Evolutionary conservation across 495 filamentous ascomycete genomes (phyloP), one percentile per base, ranked within the genome.

Genomic region (Aspergillus steynii): DNA sequence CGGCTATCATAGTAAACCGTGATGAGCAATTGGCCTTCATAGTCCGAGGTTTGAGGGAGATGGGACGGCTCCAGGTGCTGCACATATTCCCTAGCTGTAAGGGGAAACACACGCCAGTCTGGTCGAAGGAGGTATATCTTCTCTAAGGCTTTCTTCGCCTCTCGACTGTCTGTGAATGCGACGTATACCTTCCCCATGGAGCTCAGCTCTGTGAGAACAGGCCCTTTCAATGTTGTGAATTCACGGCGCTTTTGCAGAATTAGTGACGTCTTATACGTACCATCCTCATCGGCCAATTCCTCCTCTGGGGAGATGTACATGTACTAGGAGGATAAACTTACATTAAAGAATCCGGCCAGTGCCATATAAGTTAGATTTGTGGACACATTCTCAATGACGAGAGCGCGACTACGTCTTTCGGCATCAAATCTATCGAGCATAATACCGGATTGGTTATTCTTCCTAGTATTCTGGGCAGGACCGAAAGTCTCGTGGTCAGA

Each of bases 141-240:
- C 32, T 75, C 69, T 59, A 79, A 76, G 20, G 80, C 73, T 26
- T 76, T 75, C 48, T 72, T 79, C 31, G 85, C 80, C 65, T 88
- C 84, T 56, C 79, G 77, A 50, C 88, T 82, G 61, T 90, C 83
- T 14, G 76, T 69, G 62, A 88, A 82, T 4, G 74, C 80, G 55
- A 88, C 67, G 63, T 82, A 86, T n/a, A 86, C 75, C 8, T 69
- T 75, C 6, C 77, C 79, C 53, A 62, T 66, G 25, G 73, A 64
- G 42, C 62, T 68, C 5, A 72, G 62, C 34, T 72, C 66, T 10
- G 67, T 69, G 28, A 72, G 68, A 20, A 71, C 60, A 42, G 68
- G 71, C 15, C 71, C 67, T 56, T 69, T 70, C 45, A 74, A 58
- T 20, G 69, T 72, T n/a, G 56, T 66, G 57, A 72, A 72, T 62